Percentiles rank a stretch among this genome's conserved stretches.
Conservation (phyloP, 768 basidiomycete genomes). For the Lentinula sp. region DNA sequence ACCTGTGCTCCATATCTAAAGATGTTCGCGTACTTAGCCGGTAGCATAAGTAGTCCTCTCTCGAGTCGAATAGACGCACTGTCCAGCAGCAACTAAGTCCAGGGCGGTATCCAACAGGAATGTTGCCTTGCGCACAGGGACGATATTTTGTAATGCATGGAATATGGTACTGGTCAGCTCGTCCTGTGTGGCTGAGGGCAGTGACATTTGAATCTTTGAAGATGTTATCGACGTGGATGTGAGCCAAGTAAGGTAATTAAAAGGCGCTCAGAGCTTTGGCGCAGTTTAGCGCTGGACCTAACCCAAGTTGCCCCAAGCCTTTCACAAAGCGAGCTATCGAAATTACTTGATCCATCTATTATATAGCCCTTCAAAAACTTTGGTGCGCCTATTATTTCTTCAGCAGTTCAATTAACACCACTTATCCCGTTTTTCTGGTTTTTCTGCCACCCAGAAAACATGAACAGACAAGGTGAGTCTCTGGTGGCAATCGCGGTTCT, state of each 20-base stretch:
- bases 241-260: background rate
- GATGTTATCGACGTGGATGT: conserved; percentile 3
- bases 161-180: conserved; percentile 47
- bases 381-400: conserved; percentile 13
- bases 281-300: background rate
- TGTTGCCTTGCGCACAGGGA: conserved; percentile 37
- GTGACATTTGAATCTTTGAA: background rate
- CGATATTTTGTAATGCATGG: conserved; percentile 40
- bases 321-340: background rate
- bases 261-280: background rate
- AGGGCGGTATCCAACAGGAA: conserved; percentile 46
- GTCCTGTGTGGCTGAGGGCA: conserved; percentile 25
- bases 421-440: background rate
- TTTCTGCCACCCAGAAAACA: conserved; percentile 17
- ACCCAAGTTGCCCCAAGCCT: background rate
- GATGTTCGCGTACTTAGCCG: conserved; percentile 1
- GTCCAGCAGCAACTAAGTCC: conserved; percentile 41
- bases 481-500: background rate
- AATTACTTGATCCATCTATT: background rate
- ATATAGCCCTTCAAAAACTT: background rate
- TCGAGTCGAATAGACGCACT: conserved; percentile 25
- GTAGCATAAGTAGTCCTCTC: background rate
- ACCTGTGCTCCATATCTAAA: conserved; percentile 57
- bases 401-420: conserved; percentile 19
- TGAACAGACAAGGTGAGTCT: conserved; percentile 57